Evolutionary conservation across 495 filamentous ascomycete species (phyloP), one percentile per base, ranked within the genome.

Genomic region (Podospora appendiculata): DNA sequence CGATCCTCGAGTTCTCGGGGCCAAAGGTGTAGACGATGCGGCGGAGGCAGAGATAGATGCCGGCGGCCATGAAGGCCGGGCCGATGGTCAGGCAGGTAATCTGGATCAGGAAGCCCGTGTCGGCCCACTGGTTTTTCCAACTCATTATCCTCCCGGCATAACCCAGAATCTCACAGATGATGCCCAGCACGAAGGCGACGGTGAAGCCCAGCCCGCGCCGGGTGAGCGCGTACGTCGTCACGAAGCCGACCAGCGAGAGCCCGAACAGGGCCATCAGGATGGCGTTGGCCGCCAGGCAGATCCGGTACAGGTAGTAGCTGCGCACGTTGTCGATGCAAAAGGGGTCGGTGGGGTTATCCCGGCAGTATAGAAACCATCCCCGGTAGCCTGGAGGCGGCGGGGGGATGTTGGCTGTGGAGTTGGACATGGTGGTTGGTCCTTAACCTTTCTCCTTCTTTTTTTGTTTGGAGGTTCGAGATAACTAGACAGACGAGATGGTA

Each of bases 61-160:
- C 79, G 2, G 78, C 84, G 32, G 79, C 70, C 36, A 87, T 61
- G 64, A 87, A 85, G 45, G 80, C 80, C 3, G 84, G 84, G 7
- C 68, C 84, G 49, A 87, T 77, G 16, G 83, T 86, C n/a, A 87
- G 67, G 56, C 66, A 70, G 64, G 79, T 77, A 53, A 84, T 78
- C 65, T 83, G 79, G 8, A 79, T 73, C 38, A 74, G 53, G 61
- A 78, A 78, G 52, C 63, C 63, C 35, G 60, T 65, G 51, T 70
- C 67, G 33, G 56, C 45, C 57, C 68, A 78, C 33, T 62, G 72
- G 60, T 76, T 72, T 43, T 67, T 14, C 46, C 64, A 61, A 52
- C 60, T 65, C 64, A 71, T 64, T 36, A 71, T 55, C 32, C 74
- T 59, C 9, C 74, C 73, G 11, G 52, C 58, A 50, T 78, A 78